Evolutionary conservation across 2,329 filamentous ascomycete genomes (phyloP), one percentile per base, ranked within the genome.

Genomic region (Aspergillus pseudonomiae): DNA sequence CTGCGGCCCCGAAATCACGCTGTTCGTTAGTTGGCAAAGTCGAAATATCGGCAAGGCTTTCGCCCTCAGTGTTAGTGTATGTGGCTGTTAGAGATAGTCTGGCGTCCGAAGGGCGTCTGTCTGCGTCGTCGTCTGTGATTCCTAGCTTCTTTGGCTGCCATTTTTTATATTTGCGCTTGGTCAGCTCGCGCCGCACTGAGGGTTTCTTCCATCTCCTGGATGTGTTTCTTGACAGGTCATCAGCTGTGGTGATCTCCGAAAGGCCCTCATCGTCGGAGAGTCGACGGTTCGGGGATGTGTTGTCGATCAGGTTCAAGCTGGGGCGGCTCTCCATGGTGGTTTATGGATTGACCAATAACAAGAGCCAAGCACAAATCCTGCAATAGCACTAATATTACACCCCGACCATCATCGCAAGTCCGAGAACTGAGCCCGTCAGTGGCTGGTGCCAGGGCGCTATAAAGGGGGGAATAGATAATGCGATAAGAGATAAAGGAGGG

Each of bases 121-220:
- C 53, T 58, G 53, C 60, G 3, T 64, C 66, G 30, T 66, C 61
- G 12, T 74, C 69, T 4, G 71, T 57, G 9, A 75, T 83, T 65
- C 85, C 85, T 62, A 88, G 84, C 80, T 85, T 74, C 73, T 89
- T 73, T 76, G 89, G 74, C 80, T 83, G 80, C 76, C 78, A 83
- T 73, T 82, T 83, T 21, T 79, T 78, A 61, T 83, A 83, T 71
- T 81, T 83, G 41, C 81, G 71, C 61, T 75, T 78, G 10, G 73
- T 69, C 19, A 80, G 72, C 54, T 77, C 76, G 21, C 77, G 74
- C 53, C 77, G 77, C n/a, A 82, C 73, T 0, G 79, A 78, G 28
- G 65, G 48, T 57, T 69, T 63, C 62, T 62, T 58, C 65, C 71
- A 67, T 62, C 68, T 60, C 53, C 62, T 55, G 65, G 67, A 67